These are phyloP conservation scores for Boletus eberwhitei DNA, from an alignment of 768 basidiomycete genomes.

Conservation along the genomic window DNA sequence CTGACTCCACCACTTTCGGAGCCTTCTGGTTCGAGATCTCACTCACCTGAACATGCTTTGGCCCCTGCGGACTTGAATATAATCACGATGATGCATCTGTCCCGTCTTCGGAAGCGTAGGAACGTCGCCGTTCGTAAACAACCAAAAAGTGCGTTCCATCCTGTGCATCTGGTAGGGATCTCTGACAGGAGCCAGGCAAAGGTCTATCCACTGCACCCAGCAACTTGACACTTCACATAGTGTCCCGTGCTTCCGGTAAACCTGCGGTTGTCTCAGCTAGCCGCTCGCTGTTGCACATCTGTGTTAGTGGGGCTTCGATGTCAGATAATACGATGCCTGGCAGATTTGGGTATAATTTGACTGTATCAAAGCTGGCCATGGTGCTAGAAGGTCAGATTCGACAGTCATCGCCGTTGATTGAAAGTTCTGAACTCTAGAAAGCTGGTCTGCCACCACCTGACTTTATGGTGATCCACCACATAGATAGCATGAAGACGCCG, in stretches of 20 bases:
- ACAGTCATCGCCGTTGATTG: background rate
- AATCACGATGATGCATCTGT: constrained; percentile 18
- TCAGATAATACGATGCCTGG: background rate
- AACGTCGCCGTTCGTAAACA: constrained; percentile 26
- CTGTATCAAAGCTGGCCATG: constrained; percentile 44
- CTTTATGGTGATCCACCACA: constrained; percentile 69
- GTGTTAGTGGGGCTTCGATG: background rate
- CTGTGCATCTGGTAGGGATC: background rate
- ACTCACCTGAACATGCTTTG: constrained; percentile 46
- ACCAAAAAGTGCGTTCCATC: constrained; percentile 19
- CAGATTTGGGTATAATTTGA: constrained; percentile 31
- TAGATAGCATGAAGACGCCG: constrained; percentile 38
- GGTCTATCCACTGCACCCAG: constrained; percentile 6
- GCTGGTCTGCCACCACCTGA: constrained; percentile 64
- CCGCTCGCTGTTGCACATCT: constrained; percentile 38
- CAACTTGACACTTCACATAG: constrained; percentile 49
- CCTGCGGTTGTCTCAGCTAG: constrained; percentile 59
- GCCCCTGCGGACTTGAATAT: constrained; percentile 12
- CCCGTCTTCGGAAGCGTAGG: constrained; percentile 20
- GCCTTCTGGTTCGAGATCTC: constrained; percentile 59
- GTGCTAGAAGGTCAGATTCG: constrained; percentile 55
- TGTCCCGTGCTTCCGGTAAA: constrained; percentile 61
- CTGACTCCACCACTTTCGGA: constrained; percentile 78
- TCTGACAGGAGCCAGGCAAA: constrained; percentile 14
- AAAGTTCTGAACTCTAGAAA: constrained; percentile 37